A percentile compares a stretch with the other conserved stretches of the same genome.
Evolutionary conservation across 2,329 filamentous ascomycete species (phyloP).

Genomic region (Diaporthe citriasiana): DNA sequence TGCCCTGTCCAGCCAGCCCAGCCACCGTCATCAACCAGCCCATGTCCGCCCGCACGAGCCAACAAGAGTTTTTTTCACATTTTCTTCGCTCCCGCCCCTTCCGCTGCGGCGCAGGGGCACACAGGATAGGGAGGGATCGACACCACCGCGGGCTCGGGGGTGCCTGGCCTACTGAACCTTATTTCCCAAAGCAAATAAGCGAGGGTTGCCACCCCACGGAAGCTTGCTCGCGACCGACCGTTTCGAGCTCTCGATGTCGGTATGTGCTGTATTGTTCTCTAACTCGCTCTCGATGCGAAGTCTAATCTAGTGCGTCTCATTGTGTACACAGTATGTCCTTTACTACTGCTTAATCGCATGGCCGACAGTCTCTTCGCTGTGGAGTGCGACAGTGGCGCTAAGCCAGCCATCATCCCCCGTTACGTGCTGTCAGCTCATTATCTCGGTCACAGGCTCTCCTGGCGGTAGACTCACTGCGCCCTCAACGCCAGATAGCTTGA

Average conservation of each 20-base stretch:
- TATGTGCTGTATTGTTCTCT: background rate
- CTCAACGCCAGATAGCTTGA: background rate
- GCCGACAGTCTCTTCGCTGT: background rate
- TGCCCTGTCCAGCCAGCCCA: background rate
- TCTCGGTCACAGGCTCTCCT: background rate
- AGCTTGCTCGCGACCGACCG: background rate
- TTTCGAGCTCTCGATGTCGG: conserved; percentile 10
- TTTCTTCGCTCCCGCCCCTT: conserved; percentile 8
- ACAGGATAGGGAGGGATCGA: background rate
- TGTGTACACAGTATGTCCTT: conserved; percentile 19
- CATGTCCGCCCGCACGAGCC: background rate
- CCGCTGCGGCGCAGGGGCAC: conserved; percentile 9
- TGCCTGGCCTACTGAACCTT: conserved; percentile 29
- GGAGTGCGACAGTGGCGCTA: background rate
- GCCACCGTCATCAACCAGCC: background rate
- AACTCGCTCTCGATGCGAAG: conserved; percentile 11
- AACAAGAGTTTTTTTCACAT: background rate
- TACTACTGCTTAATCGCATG: conserved; percentile 28
- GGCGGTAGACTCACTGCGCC: background rate
- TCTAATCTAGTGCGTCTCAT: background rate
- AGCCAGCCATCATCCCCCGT: background rate
- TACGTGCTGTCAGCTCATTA: background rate
- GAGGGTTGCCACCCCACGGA: conserved; percentile 20
- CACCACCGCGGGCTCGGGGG: background rate
- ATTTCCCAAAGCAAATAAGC: conserved; percentile 28